Percentiles rank a stretch among this genome's conserved stretches.
phyloP scores from a whole-genome alignment of 495 filamentous ascomycete genomes.

The Friedmanniomyces simplex region DNA sequence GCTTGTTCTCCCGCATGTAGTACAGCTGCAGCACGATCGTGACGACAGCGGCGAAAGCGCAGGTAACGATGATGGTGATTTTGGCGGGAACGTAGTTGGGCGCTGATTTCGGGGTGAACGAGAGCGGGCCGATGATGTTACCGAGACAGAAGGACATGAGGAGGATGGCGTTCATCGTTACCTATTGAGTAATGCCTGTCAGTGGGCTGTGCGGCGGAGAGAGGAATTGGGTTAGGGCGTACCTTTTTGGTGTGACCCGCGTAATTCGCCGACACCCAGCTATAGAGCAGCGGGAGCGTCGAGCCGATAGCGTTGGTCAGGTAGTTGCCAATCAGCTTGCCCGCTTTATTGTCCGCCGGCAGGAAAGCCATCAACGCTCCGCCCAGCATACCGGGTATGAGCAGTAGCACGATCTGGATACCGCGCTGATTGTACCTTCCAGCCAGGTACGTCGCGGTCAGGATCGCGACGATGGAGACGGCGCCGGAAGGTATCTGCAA shows the following conservation, averaged over 20 bases:
- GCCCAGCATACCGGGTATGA: slow-evolving; percentile 30
- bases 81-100: slow-evolving; percentile 30
- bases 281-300: slow-evolving; percentile 42
- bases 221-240: slow-evolving; percentile 33
- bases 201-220: not conserved
- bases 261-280: slow-evolving; percentile 35
- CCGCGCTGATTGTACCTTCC: slow-evolving; percentile 28
- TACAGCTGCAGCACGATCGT: slow-evolving; percentile 27
- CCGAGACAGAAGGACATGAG: not conserved
- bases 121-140: slow-evolving; percentile 24
- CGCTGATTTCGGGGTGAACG: slow-evolving; percentile 16
- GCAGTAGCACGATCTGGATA: slow-evolving; percentile 27
- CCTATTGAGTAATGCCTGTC: not conserved
- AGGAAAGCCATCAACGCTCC: slow-evolving; percentile 33
- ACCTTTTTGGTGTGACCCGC: slow-evolving; percentile 47
- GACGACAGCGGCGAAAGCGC: slow-evolving; percentile 13
- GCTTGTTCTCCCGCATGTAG: slow-evolving; percentile 28
- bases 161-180: slow-evolving; percentile 16
- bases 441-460: slow-evolving; percentile 23
- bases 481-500: slow-evolving; percentile 27
- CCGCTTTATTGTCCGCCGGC: slow-evolving; percentile 34
- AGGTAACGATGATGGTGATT: slow-evolving; percentile 23
- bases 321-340: slow-evolving; percentile 47
- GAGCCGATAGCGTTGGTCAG: slow-evolving; percentile 49
- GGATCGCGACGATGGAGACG: slow-evolving; percentile 22